These are phyloP conservation scores for Cantharellus anzutake DNA, from an alignment of 768 basidiomycete genomes.

Conservation along the genomic window DNA sequence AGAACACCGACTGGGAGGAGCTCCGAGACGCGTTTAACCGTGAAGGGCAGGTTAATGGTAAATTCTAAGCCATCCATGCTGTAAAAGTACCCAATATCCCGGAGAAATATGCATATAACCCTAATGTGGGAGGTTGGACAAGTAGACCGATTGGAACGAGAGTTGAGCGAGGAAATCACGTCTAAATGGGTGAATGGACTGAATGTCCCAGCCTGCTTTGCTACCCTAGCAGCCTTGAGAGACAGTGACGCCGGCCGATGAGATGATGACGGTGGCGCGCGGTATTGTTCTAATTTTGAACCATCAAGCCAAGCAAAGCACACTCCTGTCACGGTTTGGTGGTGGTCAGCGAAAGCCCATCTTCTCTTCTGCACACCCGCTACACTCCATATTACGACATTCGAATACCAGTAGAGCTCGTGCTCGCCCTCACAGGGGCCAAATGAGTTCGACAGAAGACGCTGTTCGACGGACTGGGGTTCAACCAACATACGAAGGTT, in stretches of 20 bases:
- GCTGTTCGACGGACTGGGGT: conserved; percentile 1
- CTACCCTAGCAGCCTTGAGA: conserved; percentile 9
- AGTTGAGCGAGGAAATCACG: conserved; percentile 9
- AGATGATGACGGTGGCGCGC: conserved; percentile 12
- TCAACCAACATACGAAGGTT: conserved; percentile 8
- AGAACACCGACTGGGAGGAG: conserved; percentile 60
- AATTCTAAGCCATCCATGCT: conserved; percentile 52
- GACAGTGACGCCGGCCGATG: conserved; percentile 9
- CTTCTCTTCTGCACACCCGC: conserved; percentile 52
- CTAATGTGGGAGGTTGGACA: conserved; percentile 13
- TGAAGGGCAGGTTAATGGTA: conserved; percentile 63
- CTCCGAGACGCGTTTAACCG: conserved; percentile 63
- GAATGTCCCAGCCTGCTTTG: conserved; percentile 25
- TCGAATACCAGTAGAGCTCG: conserved; percentile 52
- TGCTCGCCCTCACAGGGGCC: conserved; percentile 22
- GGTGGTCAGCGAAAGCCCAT: conserved; percentile 58
- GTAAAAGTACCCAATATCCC: conserved; percentile 54
- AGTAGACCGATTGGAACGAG: conserved; percentile 23
- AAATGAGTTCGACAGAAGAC: background rate
- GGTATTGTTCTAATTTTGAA: conserved; percentile 15
- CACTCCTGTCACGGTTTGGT: conserved; percentile 57
- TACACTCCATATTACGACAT: conserved; percentile 39
- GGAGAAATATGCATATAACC: conserved; percentile 57
- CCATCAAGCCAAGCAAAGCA: conserved; percentile 52
- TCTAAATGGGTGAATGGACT: conserved; percentile 27